Evolutionary conservation across 2,329 filamentous ascomycete species (phyloP), one percentile per base, ranked within the genome.

Genomic region (Monilinia polystroma): DNA sequence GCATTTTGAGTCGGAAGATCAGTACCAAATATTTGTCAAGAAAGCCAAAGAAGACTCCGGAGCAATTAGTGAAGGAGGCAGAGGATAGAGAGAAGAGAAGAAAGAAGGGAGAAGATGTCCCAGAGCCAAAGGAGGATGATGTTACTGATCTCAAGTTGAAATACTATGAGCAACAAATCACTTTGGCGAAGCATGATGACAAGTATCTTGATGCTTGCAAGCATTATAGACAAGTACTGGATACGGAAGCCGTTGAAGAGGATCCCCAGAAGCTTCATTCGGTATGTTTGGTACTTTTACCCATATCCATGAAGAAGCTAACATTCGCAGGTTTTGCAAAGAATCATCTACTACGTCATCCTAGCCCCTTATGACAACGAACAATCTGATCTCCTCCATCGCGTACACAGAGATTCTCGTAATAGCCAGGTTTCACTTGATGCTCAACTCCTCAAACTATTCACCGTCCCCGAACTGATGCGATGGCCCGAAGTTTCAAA

Each of bases 131-230:
- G 72, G 86, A 90, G 73, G 93, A 97, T 72, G 93, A 98, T 79
- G 93, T 96, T 60, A 98, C 95, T 59, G 95, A 98, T 77, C 82
- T 99, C 72, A 99, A 99, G 85, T 85, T 99, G 73, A 88, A 87
- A 71, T 99, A 93, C 81, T 99, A 97, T 80, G 93, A 97, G 81
- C 95, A 98, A 78, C 95, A 99, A 81, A 96, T 99, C 76, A 90
- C 88, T 57, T 83, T 99, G 64, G 92, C 95, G 66, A 98, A 97
- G 84, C 93, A 99, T 75, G 95, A 99, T 71, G 88, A 93, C 81
- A 97, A 97, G 80, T 99, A 99, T 76, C 87, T 99, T 45, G 94
- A 98, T 70, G 94, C 90, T 45, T 99, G 95, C 88, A 99, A 99
- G 81, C 88, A 99, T 81, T 99, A 98, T 82, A 86, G 95, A 77